These are phyloP conservation scores for Boletus sp. DNA, from an alignment of 768 basidiomycete genomes.

Conservation along the genomic window DNA sequence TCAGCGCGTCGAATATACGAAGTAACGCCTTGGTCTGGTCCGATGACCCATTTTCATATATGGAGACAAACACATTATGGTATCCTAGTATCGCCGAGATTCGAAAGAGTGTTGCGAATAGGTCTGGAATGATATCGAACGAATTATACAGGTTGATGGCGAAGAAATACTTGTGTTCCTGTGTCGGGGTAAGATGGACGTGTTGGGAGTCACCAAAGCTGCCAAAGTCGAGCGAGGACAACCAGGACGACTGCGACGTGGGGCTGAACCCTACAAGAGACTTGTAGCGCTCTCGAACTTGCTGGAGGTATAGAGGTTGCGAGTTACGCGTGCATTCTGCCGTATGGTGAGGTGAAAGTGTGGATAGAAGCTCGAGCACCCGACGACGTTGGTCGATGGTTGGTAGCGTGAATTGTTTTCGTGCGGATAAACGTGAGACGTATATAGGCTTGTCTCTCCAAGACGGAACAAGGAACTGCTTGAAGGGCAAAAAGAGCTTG, in stretches of 20 bases:
- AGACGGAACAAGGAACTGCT: conserved; percentile 32
- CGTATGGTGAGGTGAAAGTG: conserved; percentile 89
- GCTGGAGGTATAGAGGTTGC: conserved; percentile 82
- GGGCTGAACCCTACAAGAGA: conserved; percentile 78
- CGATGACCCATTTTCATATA: conserved; percentile 98
- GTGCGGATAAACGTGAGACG: conserved; percentile 48
- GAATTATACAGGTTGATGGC: conserved; percentile 99
- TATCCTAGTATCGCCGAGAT: conserved; percentile 90
- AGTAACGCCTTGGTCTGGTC: conserved; percentile 98
- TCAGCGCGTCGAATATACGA: conserved; percentile 92
- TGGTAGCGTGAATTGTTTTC: conserved; percentile 69
- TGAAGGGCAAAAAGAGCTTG: background rate
- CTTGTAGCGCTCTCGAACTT: conserved; percentile 82
- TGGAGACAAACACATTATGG: conserved; percentile 97
- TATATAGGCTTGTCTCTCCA: conserved; percentile 58
- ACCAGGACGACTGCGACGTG: conserved; percentile 57
- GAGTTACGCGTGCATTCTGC: conserved; percentile 84
- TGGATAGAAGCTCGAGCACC: conserved; percentile 82
- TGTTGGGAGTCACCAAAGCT: conserved; percentile 42
- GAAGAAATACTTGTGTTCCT: conserved; percentile 97
- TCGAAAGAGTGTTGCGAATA: conserved; percentile 95
- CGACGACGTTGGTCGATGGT: conserved; percentile 81
- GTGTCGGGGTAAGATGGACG: conserved; percentile 38
- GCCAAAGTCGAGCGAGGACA: conserved; percentile 50
- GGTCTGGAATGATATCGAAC: conserved; percentile 96